phyloP scores from a whole-genome alignment of 176 grass and related monocot genomes.

The Oryza longistaminata region DNA sequence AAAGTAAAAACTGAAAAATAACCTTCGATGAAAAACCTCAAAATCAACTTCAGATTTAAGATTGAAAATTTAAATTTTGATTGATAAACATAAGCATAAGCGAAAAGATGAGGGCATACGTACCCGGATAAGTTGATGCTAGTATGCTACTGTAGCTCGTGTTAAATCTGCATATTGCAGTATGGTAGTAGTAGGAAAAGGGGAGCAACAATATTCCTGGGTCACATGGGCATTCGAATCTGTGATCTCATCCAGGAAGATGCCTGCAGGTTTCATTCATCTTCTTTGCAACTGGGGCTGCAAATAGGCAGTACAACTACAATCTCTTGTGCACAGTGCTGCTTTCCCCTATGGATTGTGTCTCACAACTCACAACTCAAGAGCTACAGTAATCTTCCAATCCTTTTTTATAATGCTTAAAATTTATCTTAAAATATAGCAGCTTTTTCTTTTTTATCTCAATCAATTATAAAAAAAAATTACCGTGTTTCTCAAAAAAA shows the following conservation, averaged over 20 bases:
- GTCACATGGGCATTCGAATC: background rate
- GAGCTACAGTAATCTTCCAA: background rate
- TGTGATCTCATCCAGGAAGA: background rate
- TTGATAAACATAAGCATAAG: too few species aligned
- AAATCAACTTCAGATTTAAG: too few species aligned
- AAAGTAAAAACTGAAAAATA: too few species aligned
- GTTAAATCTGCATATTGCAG: background rate
- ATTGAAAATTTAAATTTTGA: too few species aligned
- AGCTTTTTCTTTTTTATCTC: too few species aligned
- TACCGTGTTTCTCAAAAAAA: too few species aligned
- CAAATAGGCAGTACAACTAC: too few species aligned
- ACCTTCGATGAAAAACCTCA: too few species aligned
- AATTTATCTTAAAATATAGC: too few species aligned
- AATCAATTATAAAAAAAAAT: too few species aligned
- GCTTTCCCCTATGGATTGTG: conserved; percentile 4
- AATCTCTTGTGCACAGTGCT: background rate
- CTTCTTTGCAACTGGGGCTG: background rate
- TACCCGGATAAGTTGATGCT: background rate
- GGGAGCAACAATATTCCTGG: background rate
- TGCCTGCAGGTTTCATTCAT: conserved; percentile 4
- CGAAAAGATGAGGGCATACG: background rate
- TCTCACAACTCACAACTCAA: conserved; percentile 4
- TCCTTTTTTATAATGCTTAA: background rate
- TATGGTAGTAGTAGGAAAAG: background rate
- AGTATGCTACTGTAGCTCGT: background rate